These are phyloP conservation scores for Aphanomyces astaci DNA, from an alignment of 352 stramenopile genomes.

Conservation along the genomic window DNA sequence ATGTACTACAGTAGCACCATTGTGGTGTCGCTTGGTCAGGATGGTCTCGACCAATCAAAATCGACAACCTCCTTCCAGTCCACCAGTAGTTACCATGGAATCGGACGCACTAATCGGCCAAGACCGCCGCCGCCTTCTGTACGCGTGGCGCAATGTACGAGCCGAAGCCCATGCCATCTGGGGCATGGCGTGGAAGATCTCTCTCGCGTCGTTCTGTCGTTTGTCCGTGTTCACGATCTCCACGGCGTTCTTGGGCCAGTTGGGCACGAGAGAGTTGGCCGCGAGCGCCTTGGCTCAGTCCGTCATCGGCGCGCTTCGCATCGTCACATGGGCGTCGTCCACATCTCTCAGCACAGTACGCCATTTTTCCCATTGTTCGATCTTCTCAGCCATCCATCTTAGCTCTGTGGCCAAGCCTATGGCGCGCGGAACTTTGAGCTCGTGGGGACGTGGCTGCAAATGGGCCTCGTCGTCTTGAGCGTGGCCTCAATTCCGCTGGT, in stretches of 20 bases:
- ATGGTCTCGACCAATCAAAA: background rate
- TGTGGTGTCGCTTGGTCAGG: background rate
- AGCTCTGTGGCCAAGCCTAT: conserved; percentile 25
- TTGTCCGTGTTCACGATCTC: conserved; percentile 19
- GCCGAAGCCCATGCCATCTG: conserved; percentile 8
- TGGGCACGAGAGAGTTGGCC: conserved; percentile 21
- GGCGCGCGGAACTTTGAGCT: conserved; percentile 24
- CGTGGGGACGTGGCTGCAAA: conserved; percentile 23
- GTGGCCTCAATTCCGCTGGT: conserved; percentile 17
- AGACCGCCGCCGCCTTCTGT: background rate
- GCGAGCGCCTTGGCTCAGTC: conserved; percentile 16
- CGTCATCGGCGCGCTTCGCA: conserved; percentile 18
- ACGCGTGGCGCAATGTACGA: background rate
- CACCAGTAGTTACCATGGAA: background rate
- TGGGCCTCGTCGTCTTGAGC: conserved; percentile 9
- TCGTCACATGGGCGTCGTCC: conserved; percentile 19
- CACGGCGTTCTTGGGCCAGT: conserved; percentile 22
- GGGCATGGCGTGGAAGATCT: conserved; percentile 21
- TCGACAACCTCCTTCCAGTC: background rate
- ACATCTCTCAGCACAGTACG: conserved; percentile 21
- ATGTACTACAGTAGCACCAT: no score
- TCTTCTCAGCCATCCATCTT: background rate
- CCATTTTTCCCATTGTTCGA: background rate
- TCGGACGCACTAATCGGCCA: background rate
- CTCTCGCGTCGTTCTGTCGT: conserved; percentile 16